These are phyloP conservation scores for Silybum marianum DNA, from an alignment of 129 eudicot species.

Conservation along the genomic window DNA sequence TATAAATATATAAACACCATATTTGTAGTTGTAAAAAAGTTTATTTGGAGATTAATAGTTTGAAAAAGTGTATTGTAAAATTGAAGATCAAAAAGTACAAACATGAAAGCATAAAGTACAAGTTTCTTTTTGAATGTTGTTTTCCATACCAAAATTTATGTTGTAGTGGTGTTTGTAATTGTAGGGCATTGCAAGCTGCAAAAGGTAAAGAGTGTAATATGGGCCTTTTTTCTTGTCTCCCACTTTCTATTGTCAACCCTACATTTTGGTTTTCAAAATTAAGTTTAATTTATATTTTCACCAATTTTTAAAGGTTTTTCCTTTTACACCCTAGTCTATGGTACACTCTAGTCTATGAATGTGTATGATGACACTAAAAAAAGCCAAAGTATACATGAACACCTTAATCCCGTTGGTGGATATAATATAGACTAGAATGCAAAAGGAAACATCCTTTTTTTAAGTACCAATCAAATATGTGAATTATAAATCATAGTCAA, in stretches of 20 bases:
- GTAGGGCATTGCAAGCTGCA: conserved; percentile 37
- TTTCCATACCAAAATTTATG: conserved; percentile 28
- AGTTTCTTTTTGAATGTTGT: conserved; percentile 10
- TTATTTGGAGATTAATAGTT: not conserved
- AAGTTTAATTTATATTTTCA: not conserved
- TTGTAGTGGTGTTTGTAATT: conserved; percentile 31
- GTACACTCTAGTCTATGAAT: too few species aligned
- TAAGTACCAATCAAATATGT: not conserved
- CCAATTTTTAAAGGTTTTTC: too few species aligned
- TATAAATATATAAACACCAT: not conserved
- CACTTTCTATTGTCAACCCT: conserved; percentile 44
- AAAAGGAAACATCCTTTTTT: too few species aligned
- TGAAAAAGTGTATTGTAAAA: not conserved
- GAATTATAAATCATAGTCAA: too few species aligned
- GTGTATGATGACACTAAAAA: too few species aligned
- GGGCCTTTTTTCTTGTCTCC: conserved; percentile 39
- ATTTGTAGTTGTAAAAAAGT: not conserved
- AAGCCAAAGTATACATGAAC: too few species aligned
- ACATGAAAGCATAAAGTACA: conserved; percentile 10
- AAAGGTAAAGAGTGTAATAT: conserved; percentile 34
- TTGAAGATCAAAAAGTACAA: conserved; percentile 16
- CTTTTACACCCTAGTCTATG: too few species aligned
- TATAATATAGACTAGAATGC: too few species aligned
- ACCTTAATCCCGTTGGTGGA: too few species aligned
- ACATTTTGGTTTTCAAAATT: not conserved